A percentile compares a stretch with the other conserved stretches of the same genome.
Evolutionary conservation across 192 early-diverging fungal species (phyloP).

Genomic region (Backusella psychrophila): DNA sequence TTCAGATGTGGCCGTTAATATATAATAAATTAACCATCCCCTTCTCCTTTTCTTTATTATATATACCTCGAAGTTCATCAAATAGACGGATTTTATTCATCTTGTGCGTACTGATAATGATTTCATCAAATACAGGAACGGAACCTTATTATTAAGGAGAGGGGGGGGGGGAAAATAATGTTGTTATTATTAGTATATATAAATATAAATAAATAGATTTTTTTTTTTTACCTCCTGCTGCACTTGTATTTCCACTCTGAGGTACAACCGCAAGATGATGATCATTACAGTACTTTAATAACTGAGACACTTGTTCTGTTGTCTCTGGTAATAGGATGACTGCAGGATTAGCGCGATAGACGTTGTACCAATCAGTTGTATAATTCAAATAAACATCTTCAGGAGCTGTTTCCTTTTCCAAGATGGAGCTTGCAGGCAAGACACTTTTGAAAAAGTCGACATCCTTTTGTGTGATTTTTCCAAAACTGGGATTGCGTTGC

Average conservation of each 20-base stretch:
- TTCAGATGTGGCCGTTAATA: neutral
- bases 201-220: too few species aligned
- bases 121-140: conserved; percentile 95
- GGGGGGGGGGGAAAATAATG: neutral
- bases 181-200: neutral
- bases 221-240: conserved; percentile 71
- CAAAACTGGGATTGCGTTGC: conserved; percentile 36
- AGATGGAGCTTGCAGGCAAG: conserved; percentile 34
- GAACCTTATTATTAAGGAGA: conserved; percentile 56
- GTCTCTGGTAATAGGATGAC: conserved; percentile 71
- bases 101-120: conserved; percentile 75
- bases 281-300: conserved; percentile 84
- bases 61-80: conserved; percentile 70
- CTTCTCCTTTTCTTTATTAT: conserved; percentile 44
- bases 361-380: conserved; percentile 89
- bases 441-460: conserved; percentile 54
- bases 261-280: conserved; percentile 88
- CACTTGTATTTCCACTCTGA: conserved; percentile 97
- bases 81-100: conserved; percentile 76
- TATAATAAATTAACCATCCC: neutral
- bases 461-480: conserved; percentile 44
- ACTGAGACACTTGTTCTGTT: conserved; percentile 76
- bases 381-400: conserved; percentile 51
- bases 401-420: conserved; percentile 39
- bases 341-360: conserved; percentile 78